phyloP scores from a whole-genome alignment of 352 stramenopile genomes.

The Achlya hypogyna region DNA sequence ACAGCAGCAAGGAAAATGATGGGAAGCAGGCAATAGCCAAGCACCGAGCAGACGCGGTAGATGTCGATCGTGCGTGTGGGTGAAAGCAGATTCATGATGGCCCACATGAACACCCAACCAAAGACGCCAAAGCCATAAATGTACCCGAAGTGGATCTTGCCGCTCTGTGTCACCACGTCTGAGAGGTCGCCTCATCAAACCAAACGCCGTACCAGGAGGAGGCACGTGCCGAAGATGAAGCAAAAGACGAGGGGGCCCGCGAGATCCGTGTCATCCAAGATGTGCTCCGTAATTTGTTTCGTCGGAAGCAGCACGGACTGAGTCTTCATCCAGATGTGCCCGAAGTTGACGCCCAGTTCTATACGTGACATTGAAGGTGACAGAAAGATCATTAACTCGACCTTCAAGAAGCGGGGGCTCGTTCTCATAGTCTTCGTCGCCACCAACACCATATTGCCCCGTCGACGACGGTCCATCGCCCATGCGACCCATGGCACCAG shows the following conservation, averaged over 20 bases:
- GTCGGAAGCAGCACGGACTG: slow-evolving; percentile 92
- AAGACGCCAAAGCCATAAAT: slow-evolving; percentile 98
- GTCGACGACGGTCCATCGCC: not conserved
- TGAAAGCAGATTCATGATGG: slow-evolving; percentile 94
- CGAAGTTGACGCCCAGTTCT: slow-evolving; percentile 97
- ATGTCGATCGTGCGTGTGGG: slow-evolving; percentile 82
- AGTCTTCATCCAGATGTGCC: slow-evolving; percentile 96
- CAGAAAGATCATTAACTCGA: slow-evolving; percentile 16
- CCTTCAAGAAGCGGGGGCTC: slow-evolving; percentile 94
- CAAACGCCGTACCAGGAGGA: slow-evolving; percentile 70
- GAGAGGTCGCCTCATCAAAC: too few species aligned
- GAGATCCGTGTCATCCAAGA: slow-evolving; percentile 89
- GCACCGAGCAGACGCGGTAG: slow-evolving; percentile 89
- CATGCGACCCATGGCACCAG: slow-evolving; percentile 6
- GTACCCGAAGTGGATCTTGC: slow-evolving; percentile 97
- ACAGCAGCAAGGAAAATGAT: slow-evolving; percentile 93
- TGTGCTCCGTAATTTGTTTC: slow-evolving; percentile 81
- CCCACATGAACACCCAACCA: slow-evolving; percentile 92
- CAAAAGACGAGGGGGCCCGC: slow-evolving; percentile 92
- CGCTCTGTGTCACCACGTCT: too few species aligned
- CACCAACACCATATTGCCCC: not conserved
- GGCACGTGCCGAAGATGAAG: slow-evolving; percentile 90
- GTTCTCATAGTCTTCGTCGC: slow-evolving; percentile 90
- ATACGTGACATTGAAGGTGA: not conserved
- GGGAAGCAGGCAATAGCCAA: slow-evolving; percentile 96